Conservation (phyloP, 2,329 filamentous ascomycete genomes). For the Talaromyces sp. region DNA sequence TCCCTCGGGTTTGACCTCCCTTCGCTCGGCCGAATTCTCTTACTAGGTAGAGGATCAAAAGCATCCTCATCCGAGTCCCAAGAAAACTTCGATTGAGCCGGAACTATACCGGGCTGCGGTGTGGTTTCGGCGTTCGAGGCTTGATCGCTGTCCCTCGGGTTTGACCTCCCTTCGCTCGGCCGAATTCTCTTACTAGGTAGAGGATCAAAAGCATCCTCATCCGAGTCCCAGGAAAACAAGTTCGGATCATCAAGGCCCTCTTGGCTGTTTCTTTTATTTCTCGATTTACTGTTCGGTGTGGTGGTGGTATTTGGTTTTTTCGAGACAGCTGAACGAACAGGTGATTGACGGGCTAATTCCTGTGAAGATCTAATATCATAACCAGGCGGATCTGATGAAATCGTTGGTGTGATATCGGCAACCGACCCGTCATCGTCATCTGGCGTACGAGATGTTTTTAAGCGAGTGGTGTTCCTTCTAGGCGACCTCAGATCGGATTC, state of each 20-base stretch:
- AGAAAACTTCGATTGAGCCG: not conserved
- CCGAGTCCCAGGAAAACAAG: conserved; percentile 18
- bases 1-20: not conserved
- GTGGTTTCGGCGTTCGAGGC: not conserved
- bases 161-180: not conserved
- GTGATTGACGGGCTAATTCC: conserved; percentile 1
- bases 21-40: not conserved
- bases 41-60: conserved; percentile 16
- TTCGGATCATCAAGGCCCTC: conserved; percentile 13
- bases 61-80: conserved; percentile 23
- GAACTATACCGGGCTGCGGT: not conserved
- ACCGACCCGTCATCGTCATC: not conserved
- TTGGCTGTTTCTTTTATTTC: conserved; percentile 16
- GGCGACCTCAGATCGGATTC: conserved; percentile 34
- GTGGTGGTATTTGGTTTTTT: conserved; percentile 20
- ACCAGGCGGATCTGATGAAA: not conserved
- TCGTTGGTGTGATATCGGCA: not conserved
- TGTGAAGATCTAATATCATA: not conserved
- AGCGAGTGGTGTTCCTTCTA: conserved; percentile 23
- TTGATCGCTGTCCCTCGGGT: not conserved
- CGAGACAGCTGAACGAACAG: conserved; percentile 10
- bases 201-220: conserved; percentile 24
- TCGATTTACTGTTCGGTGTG: conserved; percentile 33
- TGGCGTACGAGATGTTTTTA: conserved; percentile 18
- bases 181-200: not conserved